Base-by-base conservation (phyloP, 2,329 filamentous ascomycete species). In the Fonsecaea erecta region DNA sequence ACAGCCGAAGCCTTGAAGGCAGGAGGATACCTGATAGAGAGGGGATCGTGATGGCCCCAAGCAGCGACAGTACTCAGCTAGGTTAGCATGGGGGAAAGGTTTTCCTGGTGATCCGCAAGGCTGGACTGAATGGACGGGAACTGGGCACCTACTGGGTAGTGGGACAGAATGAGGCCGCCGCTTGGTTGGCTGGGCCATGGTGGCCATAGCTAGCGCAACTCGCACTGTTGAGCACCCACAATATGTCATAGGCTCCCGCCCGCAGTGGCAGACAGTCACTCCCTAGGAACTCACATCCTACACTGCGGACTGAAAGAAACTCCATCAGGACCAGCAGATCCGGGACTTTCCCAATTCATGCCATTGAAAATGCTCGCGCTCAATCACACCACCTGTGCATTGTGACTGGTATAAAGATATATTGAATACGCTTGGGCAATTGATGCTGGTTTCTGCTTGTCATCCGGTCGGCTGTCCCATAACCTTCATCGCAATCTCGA, bases 1-100 rank as follows among this genome's bases (percentile, higher is more conserved):
- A 14, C 77, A 80, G 48, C 61, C 57, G 1, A 61, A 55, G 57
- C 61, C 56, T 16, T 65, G n/a, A n/a, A 51, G 34, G 24, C 11
- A 7, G 28, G 18, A 5, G 21, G 4, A 24, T 24, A 48, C 21
- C 11, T 48, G 7, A 24, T 30, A 30, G 18, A 26, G 5, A 24
- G 43, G 6, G 37, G 43, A 48, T 48, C 43, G 43, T 12, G 43
- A 48, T 48, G 21, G 21, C 18, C 37, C 43, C 43, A 5, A 48
- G 40, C 3, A 24, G 43, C 18, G 43, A 48, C 43, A 48, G 43
- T 48, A 48, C 43, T 48, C 21, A 48, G 43, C 43, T 48, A 12
- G 43, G 43, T 48, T 48, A 48, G 43, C 21, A 48, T 48, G 43
- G 21, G 26, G 18, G 18, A 24, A 3, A 48, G n/a, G 21, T 24